A percentile compares a stretch with the other conserved stretches of the same genome.
These are phyloP conservation scores for Houttuynia cordata DNA, from an alignment of 164 flowering plant genomes.

Conservation along the genomic window DNA sequence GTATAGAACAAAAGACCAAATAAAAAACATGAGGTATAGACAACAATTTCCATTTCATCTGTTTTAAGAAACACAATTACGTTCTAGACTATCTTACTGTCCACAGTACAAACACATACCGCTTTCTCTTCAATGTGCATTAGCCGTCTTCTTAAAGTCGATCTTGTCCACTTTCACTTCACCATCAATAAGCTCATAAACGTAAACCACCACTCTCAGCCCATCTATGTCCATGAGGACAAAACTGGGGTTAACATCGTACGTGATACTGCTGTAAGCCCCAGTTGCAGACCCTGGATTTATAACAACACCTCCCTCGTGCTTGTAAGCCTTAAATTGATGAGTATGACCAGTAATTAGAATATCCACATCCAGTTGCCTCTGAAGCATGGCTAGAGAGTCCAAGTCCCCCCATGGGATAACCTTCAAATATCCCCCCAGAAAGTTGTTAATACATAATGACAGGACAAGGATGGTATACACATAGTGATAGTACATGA, in stretches of 20 bases:
- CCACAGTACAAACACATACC: too few species aligned
- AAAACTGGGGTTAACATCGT: conserved; percentile 8
- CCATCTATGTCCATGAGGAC: conserved; percentile 11
- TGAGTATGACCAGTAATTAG: conserved; percentile 88
- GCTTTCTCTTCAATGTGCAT: too few species aligned
- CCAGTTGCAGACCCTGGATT: conserved; percentile 22
- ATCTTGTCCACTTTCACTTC: conserved; percentile 22
- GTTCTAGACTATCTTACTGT: too few species aligned
- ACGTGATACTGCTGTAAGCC: conserved; percentile 18
- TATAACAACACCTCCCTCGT: conserved; percentile 21
- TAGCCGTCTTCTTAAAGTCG: conserved; percentile 16
- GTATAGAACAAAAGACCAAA: too few species aligned
- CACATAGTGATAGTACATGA: too few species aligned
- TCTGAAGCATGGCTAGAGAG: conserved; percentile 88
- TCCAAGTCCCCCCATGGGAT: conserved; percentile 24
- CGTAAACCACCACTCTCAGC: conserved; percentile 7
- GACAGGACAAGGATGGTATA: too few species aligned
- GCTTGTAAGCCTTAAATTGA: conserved; percentile 37
- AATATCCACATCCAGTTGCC: conserved; percentile 89
- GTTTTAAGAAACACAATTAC: too few species aligned
- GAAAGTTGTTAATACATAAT: too few species aligned
- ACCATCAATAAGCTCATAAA: conserved; percentile 12
- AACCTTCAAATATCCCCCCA: too few species aligned
- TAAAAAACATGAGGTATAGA: too few species aligned
- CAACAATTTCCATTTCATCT: too few species aligned